Base-by-base conservation (phyloP, 805 yeast genomes). In the Saccharomycodes ludwigii region DNA sequence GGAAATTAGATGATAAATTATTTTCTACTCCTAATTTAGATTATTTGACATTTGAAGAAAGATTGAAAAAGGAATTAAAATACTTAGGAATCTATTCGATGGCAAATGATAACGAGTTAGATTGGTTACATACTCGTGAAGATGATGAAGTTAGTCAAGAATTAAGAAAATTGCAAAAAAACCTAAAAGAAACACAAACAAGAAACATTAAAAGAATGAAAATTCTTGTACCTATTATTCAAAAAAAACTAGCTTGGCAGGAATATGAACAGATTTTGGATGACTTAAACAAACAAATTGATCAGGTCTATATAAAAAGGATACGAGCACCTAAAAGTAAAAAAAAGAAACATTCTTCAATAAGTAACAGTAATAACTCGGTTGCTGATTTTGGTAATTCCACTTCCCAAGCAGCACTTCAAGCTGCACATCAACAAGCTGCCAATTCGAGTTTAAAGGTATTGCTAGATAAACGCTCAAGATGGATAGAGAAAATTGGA, bases 121-220 rank as follows among this genome's bases (percentile, higher is more conserved):
- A 62, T 38, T 86, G 96, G 96, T 57, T 77, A 10, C 65, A 66
- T 30, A 73, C 75, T 24, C 70, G 80, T 36, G 95, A 91, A 48
- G 99, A 91, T 53, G 99, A 91, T 56, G 97, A 91, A 54, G 72
- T 91, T 4, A 77, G 93, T 39, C 74, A 78, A 1, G 96, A 88
- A 48, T 59, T 91, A 39, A 65, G 98, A 36, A 52, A 51, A 11
- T 59, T 88, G 30, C 96, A 91, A 48, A 59, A 61, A 27, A 74
- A 79, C 36, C 60, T 91, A 36, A 70, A 66, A 40, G 67, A 63
- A 14, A 75, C 77, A 0, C 68, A 76, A 3, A 61, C 59, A 16
- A 61, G 70, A 35, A 91, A 91, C 52, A 67, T 74, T 35, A 71
- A 67, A 38, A 63, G 88, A 33, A 82, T 82, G 53, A 65, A 70